These are phyloP conservation scores for Xylariaceae sp. DNA, from an alignment of 2,329 filamentous ascomycete genomes.

Conservation along the genomic window DNA sequence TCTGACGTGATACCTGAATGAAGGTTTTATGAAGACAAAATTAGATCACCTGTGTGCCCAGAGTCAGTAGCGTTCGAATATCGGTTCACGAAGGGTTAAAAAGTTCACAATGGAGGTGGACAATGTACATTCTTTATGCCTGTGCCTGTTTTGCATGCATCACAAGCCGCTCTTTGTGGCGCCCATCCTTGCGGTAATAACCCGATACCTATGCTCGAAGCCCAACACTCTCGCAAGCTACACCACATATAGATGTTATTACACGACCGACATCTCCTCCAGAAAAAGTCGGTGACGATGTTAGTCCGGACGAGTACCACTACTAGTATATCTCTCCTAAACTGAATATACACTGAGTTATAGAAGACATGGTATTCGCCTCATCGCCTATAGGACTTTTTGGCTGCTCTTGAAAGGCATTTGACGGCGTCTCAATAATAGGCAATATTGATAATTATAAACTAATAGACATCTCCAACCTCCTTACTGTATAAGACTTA, in stretches of 20 bases:
- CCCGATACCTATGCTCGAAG: too few relatives aligned
- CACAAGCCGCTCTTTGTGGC: too few relatives aligned
- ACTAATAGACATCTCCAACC: neutral
- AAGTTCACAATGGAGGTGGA: too few relatives aligned
- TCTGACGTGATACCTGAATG: constrained; percentile 4
- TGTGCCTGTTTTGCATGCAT: too few relatives aligned
- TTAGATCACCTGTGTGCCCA: too few relatives aligned
- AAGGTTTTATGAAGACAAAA: too few relatives aligned
- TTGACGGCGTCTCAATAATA: neutral
- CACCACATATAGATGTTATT: neutral
- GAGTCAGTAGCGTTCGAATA: neutral
- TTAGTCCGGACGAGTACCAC: too few relatives aligned
- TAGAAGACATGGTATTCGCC: neutral
- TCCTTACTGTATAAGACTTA: neutral
- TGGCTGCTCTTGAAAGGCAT: neutral
- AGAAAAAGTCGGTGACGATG: too few relatives aligned
- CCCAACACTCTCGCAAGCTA: constrained; percentile 5
- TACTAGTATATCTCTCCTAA: neutral
- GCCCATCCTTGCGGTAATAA: too few relatives aligned
- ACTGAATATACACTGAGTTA: neutral
- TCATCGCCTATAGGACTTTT: neutral
- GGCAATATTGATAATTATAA: neutral
- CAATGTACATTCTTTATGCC: too few relatives aligned
- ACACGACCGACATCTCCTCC: too few relatives aligned
- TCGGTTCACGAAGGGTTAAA: neutral